Evolutionary conservation across 2,329 filamentous ascomycete species (phyloP).

Genomic region (Neofusicoccum parvum): DNA sequence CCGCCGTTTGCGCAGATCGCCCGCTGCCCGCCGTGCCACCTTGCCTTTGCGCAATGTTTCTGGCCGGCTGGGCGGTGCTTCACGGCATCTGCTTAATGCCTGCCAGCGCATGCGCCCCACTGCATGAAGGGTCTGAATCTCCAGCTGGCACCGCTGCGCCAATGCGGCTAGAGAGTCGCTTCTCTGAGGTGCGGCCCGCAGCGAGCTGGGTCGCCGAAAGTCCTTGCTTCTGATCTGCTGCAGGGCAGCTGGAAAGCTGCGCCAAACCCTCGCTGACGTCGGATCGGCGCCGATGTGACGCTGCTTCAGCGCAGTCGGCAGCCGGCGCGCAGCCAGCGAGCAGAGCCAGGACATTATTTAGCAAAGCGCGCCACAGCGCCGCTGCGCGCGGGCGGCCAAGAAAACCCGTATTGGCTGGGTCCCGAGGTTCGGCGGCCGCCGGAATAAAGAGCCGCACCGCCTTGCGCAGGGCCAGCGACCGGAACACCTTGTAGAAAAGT

Average conservation of each 20-base stretch:
- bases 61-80: not conserved
- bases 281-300: not conserved
- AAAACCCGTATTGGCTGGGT: not conserved
- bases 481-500: slow-evolving; percentile 16
- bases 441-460: slow-evolving; percentile 16
- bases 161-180: not conserved
- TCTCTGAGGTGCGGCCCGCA: slow-evolving; percentile 16
- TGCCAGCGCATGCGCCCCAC: slow-evolving; percentile 17
- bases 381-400: not conserved
- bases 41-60: slow-evolving; percentile 15
- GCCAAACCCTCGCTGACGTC: slow-evolving; percentile 1
- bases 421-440: slow-evolving; percentile 1
- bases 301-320: not conserved
- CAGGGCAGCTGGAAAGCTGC: slow-evolving; percentile 9
- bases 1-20: slow-evolving; percentile 16
- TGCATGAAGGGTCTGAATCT: slow-evolving; percentile 10
- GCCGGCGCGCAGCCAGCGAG: not conserved
- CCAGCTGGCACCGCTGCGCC: slow-evolving; percentile 5
- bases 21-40: not conserved
- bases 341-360: no score
- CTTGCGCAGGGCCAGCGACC: not conserved
- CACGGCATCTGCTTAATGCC: not conserved
- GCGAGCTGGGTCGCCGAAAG: slow-evolving; percentile 12
- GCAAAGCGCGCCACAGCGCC: no score
- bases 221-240: slow-evolving; percentile 22